Evolutionary conservation across 768 basidiomycete species (phyloP), one percentile per base, ranked within the genome.

Genomic region (Panellus pusillus): DNA sequence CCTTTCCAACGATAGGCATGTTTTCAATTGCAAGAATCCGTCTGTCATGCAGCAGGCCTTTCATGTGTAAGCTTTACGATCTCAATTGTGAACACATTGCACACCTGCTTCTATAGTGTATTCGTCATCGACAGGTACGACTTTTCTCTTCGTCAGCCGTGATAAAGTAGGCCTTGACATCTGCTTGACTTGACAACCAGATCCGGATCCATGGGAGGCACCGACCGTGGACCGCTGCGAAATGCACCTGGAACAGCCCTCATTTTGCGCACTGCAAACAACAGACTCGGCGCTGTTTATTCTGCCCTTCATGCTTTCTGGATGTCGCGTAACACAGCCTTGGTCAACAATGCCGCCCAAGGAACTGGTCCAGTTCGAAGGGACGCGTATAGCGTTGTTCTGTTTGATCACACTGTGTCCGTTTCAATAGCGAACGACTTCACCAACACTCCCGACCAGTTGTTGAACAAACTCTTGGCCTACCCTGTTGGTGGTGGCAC

Each of bases 271-370:
- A 35, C 7, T 15, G n/a, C 51, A 31, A 49, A 79, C 52, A 79
- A 82, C 52, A 66, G 80, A 38, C 72, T 80, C 19, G 80, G 80
- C 2, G 79, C 80, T 0, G 80, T 82, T 0, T 76, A 73, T 36
- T 78, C 79, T 15, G 52, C 61, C 7, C 36, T 62, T 14, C 58
- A 62, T 44, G 58, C 29, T 35, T 60, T 60, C 41, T 60, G 59
- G 59, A 55, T 60, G 47, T 60, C 59, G 32, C 59, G 59, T 24
- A 60, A 60, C 40, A 54, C 59, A 20, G 59, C 54, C 27, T 40
- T 60, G 29, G 53, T 2, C 35, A 52, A 31, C 24, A 32, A 37
- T 27, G 52, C 35, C 31, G 51, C 17, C 8, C n/a, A 29, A 12
- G 29, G 47, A 9, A 41, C 40, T 7, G 53, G 37, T 44, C 47